Base-by-base conservation (phyloP, 768 basidiomycete genomes). In the Rhizopogon vulgaris region DNA sequence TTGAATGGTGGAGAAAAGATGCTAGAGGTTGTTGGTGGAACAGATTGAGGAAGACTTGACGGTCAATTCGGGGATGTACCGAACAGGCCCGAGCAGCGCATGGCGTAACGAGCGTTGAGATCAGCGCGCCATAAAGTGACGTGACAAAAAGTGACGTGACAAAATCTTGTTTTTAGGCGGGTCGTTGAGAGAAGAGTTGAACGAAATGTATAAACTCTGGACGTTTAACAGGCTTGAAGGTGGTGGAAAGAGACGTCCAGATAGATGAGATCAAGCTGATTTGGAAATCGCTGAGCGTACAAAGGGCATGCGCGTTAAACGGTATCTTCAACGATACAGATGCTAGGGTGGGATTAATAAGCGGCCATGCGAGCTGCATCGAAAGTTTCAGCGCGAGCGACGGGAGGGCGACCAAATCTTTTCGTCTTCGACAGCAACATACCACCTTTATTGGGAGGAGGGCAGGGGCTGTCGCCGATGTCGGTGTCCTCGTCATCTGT, bases 391-490 rank as follows among this genome's bases (percentile, higher is more conserved):
- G 85, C 78, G 14, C 85, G 77, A 9, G 68, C 58, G 32, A 89
- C 69, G 11, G 78, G 74, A 27, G 63, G 70, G 37, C 78, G 74
- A 1, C 63, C 71, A 17, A 75, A 56, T 66, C 80, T 83, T 70
- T 83, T 87, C 61, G 69, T 73, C 65, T 84, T 84, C 50, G 79
- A 74, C 18, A 70, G 67, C 40, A 70, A 65, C 18, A 24, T 34
- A 17, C 28, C 15, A 38, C 69, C 71, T 62, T 85, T 88, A 32
- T 76, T 81, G 10, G 86, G 83, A 42, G 89, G 85, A 3, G 90
- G 90, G 70, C 92, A 95, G 4, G 92, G 92, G 60, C 90, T 93
- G 60, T 89, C 90, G 12, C 88, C 90, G 40, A 90, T 67, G 58
- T 90, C 87, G 5, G 79, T 81, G 49, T 88, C 87, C 40, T 85